Evolutionary conservation across 305 asterid species (phyloP).

Genomic region (Solanum hybrid): DNA sequence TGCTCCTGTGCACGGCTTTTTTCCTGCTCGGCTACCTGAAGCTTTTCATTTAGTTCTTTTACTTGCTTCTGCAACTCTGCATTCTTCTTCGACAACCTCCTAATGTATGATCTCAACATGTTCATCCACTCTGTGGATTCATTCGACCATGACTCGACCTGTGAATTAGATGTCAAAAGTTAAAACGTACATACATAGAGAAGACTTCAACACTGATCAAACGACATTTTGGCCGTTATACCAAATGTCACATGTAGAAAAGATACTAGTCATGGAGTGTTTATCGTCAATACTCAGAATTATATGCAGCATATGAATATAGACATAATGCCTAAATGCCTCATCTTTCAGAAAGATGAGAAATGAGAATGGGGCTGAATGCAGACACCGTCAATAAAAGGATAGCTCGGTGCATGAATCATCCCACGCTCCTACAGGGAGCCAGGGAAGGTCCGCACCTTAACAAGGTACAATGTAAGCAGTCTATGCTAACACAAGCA

Average conservation of each 20-base stretch:
- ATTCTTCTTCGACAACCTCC: slow-evolving; percentile 12
- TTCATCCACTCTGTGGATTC: slow-evolving; percentile 12
- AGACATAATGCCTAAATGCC: neutral
- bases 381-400: neutral
- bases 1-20: slow-evolving; percentile 4
- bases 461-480: neutral
- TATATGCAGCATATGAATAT: neutral
- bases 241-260: neutral
- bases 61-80: slow-evolving; percentile 15
- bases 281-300: neutral
- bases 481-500: neutral
- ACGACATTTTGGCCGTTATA: neutral
- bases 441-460: neutral
- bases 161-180: neutral
- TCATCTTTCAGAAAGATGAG: neutral
- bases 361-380: neutral
- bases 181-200: neutral
- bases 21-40: slow-evolving; percentile 17
- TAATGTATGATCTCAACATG: slow-evolving; percentile 7
- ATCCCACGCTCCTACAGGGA: neutral
- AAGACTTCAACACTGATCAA: neutral
- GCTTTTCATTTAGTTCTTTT: slow-evolving; percentile 11
- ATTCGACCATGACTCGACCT: slow-evolving; percentile 15
- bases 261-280: neutral
- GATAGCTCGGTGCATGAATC: neutral